Base-by-base conservation (phyloP, 2,329 filamentous ascomycete species). In the Onygenales sp. region DNA sequence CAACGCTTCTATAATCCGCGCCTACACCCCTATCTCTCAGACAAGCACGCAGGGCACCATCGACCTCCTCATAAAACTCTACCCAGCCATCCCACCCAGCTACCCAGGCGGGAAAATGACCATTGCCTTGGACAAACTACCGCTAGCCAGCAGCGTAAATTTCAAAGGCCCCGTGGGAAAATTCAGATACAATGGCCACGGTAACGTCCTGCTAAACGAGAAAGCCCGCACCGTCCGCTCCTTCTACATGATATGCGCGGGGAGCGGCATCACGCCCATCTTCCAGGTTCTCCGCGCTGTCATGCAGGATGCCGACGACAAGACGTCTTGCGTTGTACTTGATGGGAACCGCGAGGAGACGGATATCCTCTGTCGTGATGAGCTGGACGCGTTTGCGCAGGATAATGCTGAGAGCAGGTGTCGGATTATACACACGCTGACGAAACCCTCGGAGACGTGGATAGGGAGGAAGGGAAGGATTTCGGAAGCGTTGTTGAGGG, bases 261-360 rank as follows among this genome's bases (percentile, higher is more conserved):
- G 91, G 5, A 88, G 82, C n/a, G 91, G 91, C 0, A 86, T 96
- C 63, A 95, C 91, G n/a, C 91, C 91, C 0, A 87, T 95, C 58
- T 93, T 85, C 65, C 87, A 93, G 63, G 87, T 95, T 2, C 74
- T 94, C 51, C 77, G 87, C 6, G 85, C 87, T 0, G 80, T 94
- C 0, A 78, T 90, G 67, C 75, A 78, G 45, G 82, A 92, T 57
- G 60, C 65, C 1, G 65, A 74, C 0, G 87, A 92, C 62, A 59
- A 67, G 7, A 93, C 87, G 0, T 71, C 67, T 2, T 95, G 88
- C 63, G 70, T 86, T 1, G 77, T 96, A 0, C 72, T 96, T 0
- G 78, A 95, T 62, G 88, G 89, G 0, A 96, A 96, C 62, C 75
- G 88, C 10, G 64, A 76, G 6, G 80, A 88, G 51, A 83, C 86